Conservation (phyloP, 164 flowering plant genomes). For the Annona cherimola region DNA sequence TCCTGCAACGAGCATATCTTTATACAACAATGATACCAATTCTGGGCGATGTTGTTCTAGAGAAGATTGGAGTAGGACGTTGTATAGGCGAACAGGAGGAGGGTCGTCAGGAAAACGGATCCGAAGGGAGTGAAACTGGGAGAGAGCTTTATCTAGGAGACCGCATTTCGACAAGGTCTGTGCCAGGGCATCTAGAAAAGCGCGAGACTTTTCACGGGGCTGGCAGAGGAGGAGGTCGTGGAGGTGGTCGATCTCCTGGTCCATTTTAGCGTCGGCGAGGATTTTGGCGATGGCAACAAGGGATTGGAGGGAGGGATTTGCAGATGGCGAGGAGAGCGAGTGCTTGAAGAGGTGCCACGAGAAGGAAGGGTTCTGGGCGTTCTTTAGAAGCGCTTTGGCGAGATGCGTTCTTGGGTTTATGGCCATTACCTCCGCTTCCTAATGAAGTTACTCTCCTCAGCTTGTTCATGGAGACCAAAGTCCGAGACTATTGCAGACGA, state of each 20-base stretch:
- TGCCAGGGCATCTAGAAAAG: conserved; percentile 29
- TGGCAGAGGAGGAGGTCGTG: conserved; percentile 38
- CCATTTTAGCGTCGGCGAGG: conserved; percentile 52
- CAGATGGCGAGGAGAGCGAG: conserved; percentile 34
- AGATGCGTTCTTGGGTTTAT: conserved; percentile 13
- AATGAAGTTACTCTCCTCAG: too few species aligned
- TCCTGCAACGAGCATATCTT: conserved; percentile 57
- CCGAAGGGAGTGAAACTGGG: conserved; percentile 57
- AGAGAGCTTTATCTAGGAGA: conserved; percentile 39
- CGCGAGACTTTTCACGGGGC: conserved; percentile 17
- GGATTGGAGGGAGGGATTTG: conserved; percentile 20
- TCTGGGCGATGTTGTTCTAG: conserved; percentile 31
- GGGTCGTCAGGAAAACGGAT: conserved; percentile 34
- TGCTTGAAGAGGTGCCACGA: conserved; percentile 79
- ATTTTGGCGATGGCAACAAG: conserved; percentile 47
- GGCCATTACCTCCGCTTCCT: neutral
- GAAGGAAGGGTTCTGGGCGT: conserved; percentile 49
- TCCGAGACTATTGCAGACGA: too few species aligned
- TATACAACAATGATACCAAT: conserved; percentile 50
- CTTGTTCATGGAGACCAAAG: too few species aligned
- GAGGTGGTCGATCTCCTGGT: conserved; percentile 47
- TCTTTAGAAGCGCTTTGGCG: conserved; percentile 37
- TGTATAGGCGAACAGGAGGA: conserved; percentile 55
- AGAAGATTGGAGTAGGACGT: conserved; percentile 45
- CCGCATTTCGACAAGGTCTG: conserved; percentile 34